phyloP scores from a whole-genome alignment of 148 eudicot genomes.

The Fallopia convolvulus region DNA sequence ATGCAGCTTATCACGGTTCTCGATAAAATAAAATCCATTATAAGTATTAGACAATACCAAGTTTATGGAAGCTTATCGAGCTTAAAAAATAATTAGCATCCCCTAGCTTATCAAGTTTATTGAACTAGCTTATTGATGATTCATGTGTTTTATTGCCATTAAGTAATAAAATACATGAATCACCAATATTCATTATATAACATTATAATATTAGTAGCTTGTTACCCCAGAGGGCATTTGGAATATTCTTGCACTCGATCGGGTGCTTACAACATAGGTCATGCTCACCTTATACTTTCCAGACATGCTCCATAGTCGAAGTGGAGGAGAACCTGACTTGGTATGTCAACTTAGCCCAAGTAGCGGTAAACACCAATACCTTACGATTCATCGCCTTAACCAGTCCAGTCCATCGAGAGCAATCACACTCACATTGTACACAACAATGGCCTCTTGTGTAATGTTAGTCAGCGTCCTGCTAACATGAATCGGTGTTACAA shows the following conservation, averaged over 20 bases:
- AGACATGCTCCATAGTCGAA: slow-evolving; percentile 17
- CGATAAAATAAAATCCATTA: too few species aligned
- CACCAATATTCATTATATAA: too few species aligned
- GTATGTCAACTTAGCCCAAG: slow-evolving; percentile 25
- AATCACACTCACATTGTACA: slow-evolving; percentile 32
- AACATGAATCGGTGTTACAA: slow-evolving; percentile 20
- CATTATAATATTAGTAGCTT: too few species aligned
- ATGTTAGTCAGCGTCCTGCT: slow-evolving; percentile 60
- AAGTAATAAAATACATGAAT: too few species aligned
- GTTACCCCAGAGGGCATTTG: neutral
- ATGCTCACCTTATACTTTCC: slow-evolving; percentile 39
- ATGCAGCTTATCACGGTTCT: too few species aligned
- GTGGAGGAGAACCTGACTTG: slow-evolving; percentile 20
- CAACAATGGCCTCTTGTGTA: slow-evolving; percentile 21
- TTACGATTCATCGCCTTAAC: slow-evolving; percentile 37
- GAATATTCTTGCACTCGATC: neutral
- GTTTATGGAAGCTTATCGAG: too few species aligned
- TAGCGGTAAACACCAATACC: slow-evolving; percentile 33
- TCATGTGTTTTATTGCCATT: too few species aligned
- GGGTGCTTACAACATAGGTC: slow-evolving; percentile 26
- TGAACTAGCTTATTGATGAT: too few species aligned
- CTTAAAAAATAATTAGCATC: too few species aligned
- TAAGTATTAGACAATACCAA: too few species aligned
- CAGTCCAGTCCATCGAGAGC: slow-evolving; percentile 31
- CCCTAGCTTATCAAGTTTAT: too few species aligned